Percentiles rank a stretch among this genome's conserved stretches.
Conservation (phyloP, 441 rosid genomes). For the Gossypium aridum region DNA sequence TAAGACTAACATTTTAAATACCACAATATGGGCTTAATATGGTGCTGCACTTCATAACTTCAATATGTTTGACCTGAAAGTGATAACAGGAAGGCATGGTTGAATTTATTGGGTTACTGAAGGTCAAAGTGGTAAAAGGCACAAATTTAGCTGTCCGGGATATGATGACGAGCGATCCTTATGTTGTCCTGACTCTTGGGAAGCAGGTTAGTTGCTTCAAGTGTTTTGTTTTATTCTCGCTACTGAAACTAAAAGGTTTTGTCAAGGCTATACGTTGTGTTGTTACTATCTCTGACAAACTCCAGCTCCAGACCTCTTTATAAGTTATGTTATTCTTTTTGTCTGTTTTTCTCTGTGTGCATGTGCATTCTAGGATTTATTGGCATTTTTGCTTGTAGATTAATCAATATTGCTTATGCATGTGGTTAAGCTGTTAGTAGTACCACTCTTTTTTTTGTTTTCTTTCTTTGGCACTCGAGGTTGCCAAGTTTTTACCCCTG, state of each 20-base stretch:
- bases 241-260: not conserved
- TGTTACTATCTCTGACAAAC: not conserved
- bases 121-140: conserved; percentile 68
- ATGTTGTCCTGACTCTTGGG: conserved; percentile 74
- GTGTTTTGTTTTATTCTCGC: not conserved
- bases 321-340: not conserved
- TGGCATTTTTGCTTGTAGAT: not conserved
- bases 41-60: conserved; percentile 10
- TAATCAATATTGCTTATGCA: not conserved
- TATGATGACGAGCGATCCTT: conserved; percentile 96
- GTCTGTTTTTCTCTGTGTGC: not conserved
- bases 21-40: conserved; percentile 5
- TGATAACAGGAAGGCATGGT: conserved; percentile 69
- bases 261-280: not conserved
- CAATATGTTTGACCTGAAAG: conserved; percentile 17
- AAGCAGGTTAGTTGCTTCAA: conserved; percentile 54
- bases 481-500: not conserved
- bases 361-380: not conserved
- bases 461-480: not conserved
- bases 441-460: not conserved
- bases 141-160: conserved; percentile 85
- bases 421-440: not conserved
- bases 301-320: not conserved
- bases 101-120: conserved; percentile 82
- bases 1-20: not conserved